Evolutionary conservation across 257 asterid species (phyloP), one percentile per base, ranked within the genome.

Genomic region (Ilex asprella): DNA sequence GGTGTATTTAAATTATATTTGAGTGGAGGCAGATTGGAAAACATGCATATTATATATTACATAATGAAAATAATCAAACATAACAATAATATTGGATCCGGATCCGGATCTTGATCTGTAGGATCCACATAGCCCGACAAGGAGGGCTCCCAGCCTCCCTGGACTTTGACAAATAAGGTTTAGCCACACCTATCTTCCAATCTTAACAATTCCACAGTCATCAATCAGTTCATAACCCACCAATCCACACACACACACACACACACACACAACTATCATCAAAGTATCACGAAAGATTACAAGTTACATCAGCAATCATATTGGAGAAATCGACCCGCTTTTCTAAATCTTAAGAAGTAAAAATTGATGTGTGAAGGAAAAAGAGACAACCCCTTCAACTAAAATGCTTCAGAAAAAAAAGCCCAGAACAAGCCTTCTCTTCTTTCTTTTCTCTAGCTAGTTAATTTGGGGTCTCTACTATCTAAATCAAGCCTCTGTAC

Each of bases 401-500:
- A 64, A 69, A 64, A 58, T 58, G 58, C 61, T 16, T 63, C 64
- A 55, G 56, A 57, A 7, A 57, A 58, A 39, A 52, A 56, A 49
- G 39, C 44, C 31, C 54, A 60, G 41, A 46, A 7, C 67, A 55
- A 52, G 29, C 47, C 35, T 66, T 46, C 41, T 35, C 41, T 35
- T 35, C 41, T 35, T 35, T 35, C 41, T 35, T 35, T 8, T 35
- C 8, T 35, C 41, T 35, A 21, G 21, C 39, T 44, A 39, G 60
- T 71, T 67, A 61, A 74, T 16, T 49, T 70, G 61, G 52, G 60
- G 62, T 62, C 73, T 68, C 56, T 39, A 56, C 64, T 55, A 51
- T 56, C 56, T 27, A 60, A 62, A 53, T 54, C 59, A 64, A 65
- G 56, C 63, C 58, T 65, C 71, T 82, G 66, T 79, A 82, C 86